These are phyloP conservation scores for Monosporozyma siamensis DNA, from an alignment of 805 yeast species.

Conservation along the genomic window DNA sequence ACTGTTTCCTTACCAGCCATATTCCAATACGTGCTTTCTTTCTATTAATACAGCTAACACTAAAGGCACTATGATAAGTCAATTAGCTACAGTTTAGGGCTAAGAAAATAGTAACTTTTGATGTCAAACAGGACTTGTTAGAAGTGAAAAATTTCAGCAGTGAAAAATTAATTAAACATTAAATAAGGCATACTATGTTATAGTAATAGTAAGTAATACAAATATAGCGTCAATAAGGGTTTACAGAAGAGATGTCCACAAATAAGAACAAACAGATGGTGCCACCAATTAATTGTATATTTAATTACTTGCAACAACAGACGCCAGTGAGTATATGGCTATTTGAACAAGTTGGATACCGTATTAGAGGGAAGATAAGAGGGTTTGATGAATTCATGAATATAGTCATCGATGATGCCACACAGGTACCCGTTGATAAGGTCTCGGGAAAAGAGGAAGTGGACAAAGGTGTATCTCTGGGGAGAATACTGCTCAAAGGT, in stretches of 20 bases:
- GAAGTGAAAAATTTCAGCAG: too few relatives aligned
- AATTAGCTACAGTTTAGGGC: too few relatives aligned
- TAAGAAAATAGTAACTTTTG: too few relatives aligned
- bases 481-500: conserved; percentile 78
- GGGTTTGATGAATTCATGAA: conserved; percentile 99
- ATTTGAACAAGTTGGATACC: conserved; percentile 67
- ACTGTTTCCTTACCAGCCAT: neutral
- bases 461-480: conserved; percentile 39
- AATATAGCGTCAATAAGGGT: too few relatives aligned
- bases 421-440: conserved; percentile 51
- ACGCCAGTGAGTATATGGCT: conserved; percentile 78
- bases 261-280: conserved; percentile 35
- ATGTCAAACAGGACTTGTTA: too few relatives aligned
- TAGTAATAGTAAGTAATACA: too few relatives aligned
- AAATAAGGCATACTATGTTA: too few relatives aligned
- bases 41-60: neutral
- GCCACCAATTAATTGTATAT: conserved; percentile 88
- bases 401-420: conserved; percentile 50
- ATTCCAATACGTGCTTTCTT: neutral
- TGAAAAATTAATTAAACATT: too few relatives aligned
- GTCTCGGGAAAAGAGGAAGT: conserved; percentile 26
- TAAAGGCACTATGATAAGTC: too few relatives aligned
- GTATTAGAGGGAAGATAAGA: conserved; percentile 73
- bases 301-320: conserved; percentile 78
- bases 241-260: conserved; percentile 19